Evolutionary conservation across 2,329 filamentous ascomycete genomes (phyloP), one percentile per base, ranked within the genome.

Genomic region (Sporothrix pseudoabietina): DNA sequence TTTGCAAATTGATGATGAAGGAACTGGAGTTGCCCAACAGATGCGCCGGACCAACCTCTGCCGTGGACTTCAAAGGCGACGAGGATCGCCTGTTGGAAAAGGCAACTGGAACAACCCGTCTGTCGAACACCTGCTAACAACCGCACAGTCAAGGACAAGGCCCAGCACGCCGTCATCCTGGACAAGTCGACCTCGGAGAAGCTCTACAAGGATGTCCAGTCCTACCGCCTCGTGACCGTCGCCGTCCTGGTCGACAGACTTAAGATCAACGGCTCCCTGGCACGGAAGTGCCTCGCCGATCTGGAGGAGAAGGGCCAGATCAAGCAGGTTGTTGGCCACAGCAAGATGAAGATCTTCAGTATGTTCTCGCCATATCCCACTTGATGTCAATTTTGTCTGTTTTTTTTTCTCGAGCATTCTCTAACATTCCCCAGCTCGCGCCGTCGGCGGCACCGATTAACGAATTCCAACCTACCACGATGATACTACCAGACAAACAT

Each of bases 171-270:
- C 86, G 96, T 99, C 86, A 89, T 98, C 83, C 94, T 99, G 87
- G 96, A 99, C 90, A 99, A 99, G 91, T 84, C 88, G 87, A 97
- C 92, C 83, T 92, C 92, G 80, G 96, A 99, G 87, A 97, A 97
- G 90, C 94, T 99, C 85, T 92, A 97, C 90, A 99, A 99, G 90
- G 96, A 99, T 90, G 97, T 99, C 82, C 96, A 98, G 87, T 98
- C 96, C 78, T 99, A 98, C 92, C 94, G 96, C 83, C 94, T 99
- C 85, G 94, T 99, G 87, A 98, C 96, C 83, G 92, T 98, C 82
- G 94, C 96, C 82, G 95, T 94, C 81, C 94, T 99, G 82, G 96
- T 99, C 90, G 96, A 99, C 87, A 91, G 96, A 86, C 91, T 99
- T 86, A 99, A 99, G 94, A 97, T 99, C 90, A 99, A 99, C 89